phyloP scores from a whole-genome alignment of 208 protist species.

The Trypanosoma mega region DNA sequence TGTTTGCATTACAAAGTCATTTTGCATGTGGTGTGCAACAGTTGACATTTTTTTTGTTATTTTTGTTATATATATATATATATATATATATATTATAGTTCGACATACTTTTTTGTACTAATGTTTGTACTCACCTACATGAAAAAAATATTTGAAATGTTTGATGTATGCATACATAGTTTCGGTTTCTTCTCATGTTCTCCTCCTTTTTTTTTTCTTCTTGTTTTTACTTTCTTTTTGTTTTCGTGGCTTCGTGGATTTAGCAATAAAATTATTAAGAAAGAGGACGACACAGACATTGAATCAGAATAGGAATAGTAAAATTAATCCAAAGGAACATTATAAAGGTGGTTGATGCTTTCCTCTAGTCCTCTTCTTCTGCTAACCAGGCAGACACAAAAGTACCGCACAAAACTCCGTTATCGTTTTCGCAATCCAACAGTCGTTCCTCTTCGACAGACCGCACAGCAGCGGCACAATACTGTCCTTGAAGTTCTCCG shows the following conservation, averaged over 20 bases:
- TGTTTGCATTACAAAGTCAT: constrained; percentile 8
- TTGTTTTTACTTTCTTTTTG: neutral
- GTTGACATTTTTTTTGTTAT: constrained; percentile 1
- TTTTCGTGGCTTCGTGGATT: neutral
- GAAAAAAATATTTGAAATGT: neutral
- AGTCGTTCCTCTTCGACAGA: constrained; percentile 67
- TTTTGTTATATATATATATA: constrained; percentile 14
- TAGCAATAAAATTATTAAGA: too few relatives aligned
- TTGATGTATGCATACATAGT: neutral
- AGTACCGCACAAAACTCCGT: constrained; percentile 70
- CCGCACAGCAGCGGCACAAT: constrained; percentile 65
- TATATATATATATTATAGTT: constrained; percentile 9
- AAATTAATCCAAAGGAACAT: neutral
- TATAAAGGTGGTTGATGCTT: constrained; percentile 25
- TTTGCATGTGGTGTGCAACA: too few relatives aligned
- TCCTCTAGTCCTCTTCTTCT: constrained; percentile 16
- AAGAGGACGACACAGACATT: too few relatives aligned
- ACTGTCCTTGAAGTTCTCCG: constrained; percentile 67
- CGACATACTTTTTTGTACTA: neutral
- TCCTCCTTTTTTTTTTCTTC: constrained; percentile 7
- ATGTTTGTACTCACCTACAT: too few relatives aligned
- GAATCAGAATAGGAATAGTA: too few relatives aligned
- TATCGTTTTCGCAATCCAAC: constrained; percentile 80
- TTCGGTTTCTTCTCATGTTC: neutral
- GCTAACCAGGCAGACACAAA: constrained; percentile 42